Percentiles rank a stretch among this genome's conserved stretches.
These are phyloP conservation scores for Xylaria digitata DNA, from an alignment of 2,329 filamentous ascomycete species.

Conservation along the genomic window DNA sequence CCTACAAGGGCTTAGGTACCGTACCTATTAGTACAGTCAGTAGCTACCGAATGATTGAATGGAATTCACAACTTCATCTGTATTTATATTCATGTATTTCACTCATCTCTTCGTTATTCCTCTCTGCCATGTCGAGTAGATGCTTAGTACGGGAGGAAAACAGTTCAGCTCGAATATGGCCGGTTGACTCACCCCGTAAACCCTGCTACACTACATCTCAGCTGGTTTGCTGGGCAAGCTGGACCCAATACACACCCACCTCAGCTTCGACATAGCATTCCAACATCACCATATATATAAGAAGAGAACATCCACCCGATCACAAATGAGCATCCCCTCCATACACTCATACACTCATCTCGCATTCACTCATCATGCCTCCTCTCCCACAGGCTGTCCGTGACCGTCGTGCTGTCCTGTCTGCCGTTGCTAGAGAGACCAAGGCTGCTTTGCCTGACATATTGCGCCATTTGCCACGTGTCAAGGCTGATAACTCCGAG, in stretches of 20 bases:
- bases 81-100: not conserved
- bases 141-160: not conserved
- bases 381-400: slow-evolving; percentile 25
- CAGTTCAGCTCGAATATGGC: not conserved
- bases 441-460: slow-evolving; percentile 59
- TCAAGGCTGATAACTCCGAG: slow-evolving; percentile 54
- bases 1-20: no score
- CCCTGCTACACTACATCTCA: not conserved
- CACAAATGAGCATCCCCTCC: not conserved
- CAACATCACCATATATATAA: not conserved
- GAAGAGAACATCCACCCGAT: not conserved
- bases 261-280: not conserved
- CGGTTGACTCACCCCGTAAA: slow-evolving; percentile 19
- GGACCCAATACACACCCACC: not conserved
- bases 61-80: no score
- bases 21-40: no score
- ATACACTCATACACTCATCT: not conserved
- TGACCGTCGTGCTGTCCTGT: slow-evolving; percentile 49
- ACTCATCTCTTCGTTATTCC: not conserved
- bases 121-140: not conserved
- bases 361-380: slow-evolving; percentile 22
- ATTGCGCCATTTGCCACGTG: slow-evolving; percentile 56
- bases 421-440: slow-evolving; percentile 60
- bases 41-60: no score
- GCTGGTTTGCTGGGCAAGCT: not conserved